These are phyloP conservation scores for Lunularia cruciata DNA, from an alignment of 225 moss, liverwort and hornwort genomes.

Conservation along the genomic window DNA sequence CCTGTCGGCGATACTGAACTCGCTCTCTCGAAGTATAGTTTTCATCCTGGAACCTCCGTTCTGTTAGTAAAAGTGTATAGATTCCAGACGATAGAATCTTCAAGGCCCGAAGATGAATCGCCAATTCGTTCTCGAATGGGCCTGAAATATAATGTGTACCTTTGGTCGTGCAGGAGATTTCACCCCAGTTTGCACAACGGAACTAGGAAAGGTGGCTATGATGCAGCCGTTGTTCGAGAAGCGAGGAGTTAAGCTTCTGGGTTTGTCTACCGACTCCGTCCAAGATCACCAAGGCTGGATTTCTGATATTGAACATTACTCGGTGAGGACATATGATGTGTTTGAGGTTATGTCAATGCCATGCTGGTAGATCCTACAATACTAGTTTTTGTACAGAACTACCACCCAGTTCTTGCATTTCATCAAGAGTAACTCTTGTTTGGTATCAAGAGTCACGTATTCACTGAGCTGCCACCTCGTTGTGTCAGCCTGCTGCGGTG, in stretches of 20 bases:
- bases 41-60: no score
- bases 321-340: constrained; percentile 29
- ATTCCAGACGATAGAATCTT: no score
- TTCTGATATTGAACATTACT: constrained; percentile 76
- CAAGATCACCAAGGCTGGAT: constrained; percentile 94
- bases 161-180: constrained; percentile 55
- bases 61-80: no score
- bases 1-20: no score
- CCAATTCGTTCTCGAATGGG: no score
- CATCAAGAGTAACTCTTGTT: no score
- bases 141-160: no score
- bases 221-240: constrained; percentile 78
- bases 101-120: no score
- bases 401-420: no score
- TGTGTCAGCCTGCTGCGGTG: constrained; percentile 35
- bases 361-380: background rate
- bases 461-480: background rate
- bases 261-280: constrained; percentile 79
- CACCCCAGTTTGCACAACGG: constrained; percentile 96
- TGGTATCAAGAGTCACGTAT: no score
- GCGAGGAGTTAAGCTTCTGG: constrained; percentile 90
- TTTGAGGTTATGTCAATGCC: no score
- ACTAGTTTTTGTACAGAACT: background rate
- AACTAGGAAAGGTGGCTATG: constrained; percentile 74
- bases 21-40: no score